Evolutionary conservation across 495 filamentous ascomycete species (phyloP), one percentile per base, ranked within the genome.

Genomic region (Penicillium pancosmium): DNA sequence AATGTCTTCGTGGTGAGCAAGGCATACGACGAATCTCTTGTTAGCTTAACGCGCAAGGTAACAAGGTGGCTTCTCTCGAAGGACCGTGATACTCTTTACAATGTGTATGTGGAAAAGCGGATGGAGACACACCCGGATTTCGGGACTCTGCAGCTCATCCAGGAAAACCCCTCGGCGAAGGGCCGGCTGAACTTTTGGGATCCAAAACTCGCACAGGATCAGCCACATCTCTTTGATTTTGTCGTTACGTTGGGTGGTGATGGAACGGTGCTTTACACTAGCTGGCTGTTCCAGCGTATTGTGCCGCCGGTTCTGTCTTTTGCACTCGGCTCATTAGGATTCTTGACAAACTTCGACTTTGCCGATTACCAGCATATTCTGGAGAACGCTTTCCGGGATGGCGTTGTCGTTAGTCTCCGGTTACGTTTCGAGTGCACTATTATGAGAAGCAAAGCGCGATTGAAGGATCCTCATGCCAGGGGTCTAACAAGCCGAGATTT

Each of bases 291-390:
- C 71, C 94, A 98, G 79, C 81, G 91, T n/a, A 87, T 98, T 54
- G 93, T 98, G 0, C 94, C 94, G 5, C 94, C 95, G 0, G 91
- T 97, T 6, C 76, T 98, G 19, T 92, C 91, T 50, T 98, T 98
- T 73, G 84, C 92, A 21, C 74, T 98, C 31, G 94, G 94, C 4
- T 97, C 93, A 18, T 75, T 98, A 25, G 94, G 94, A 0, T 98
- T 98, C 68, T 77, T 98, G 61, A 98, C 95, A 16, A 97, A 97
- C 69, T 98, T 97, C 72, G 92, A 96, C 69, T 98, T 90, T 73
- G 84, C 85, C 21, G 73, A 86, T 4, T 90, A 90, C 62, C 78
- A 84, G 58, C 75, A 86, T 5, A 93, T 84, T 7, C 77, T 98
- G 16, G 84, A 81, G 2, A 81, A 79, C 18, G 88, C 90, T 5